Base-by-base conservation (phyloP, 345 rosid genomes). In the Populus pruinosa region DNA sequence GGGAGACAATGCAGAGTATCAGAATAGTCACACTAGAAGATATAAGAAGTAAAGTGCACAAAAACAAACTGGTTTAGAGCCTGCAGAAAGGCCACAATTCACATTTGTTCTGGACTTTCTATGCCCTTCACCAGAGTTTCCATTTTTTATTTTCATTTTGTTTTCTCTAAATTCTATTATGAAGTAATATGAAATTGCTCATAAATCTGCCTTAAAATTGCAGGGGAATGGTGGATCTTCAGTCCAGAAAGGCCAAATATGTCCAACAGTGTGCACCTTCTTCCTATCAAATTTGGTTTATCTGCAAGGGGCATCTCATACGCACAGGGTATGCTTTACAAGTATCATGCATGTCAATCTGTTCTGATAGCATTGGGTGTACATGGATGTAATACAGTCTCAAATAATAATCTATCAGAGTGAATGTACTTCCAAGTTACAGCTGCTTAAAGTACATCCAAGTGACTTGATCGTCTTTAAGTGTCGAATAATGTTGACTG, bases 241-340 rank as follows among this genome's bases (percentile, higher is more conserved):
- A 88, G 84, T 92, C 97, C 72, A 92, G 83, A 88, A 94, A 92
- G 88, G 96, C 96, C 70, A 82, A 84, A 62, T 85, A 23, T 33
- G 83, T 92, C 61, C 83, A 84, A 71, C 81, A 80, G 44, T 85
- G 86, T 50, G 97, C 97, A 67, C 92, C 98, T 71, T 50, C 73
- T 78, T 82, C 77, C 71, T 94, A 92, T 83, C 91, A 87, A 10
- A 88, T 92, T 80, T 88, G 85, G 93, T 92, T 94, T 84, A 79
- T 90, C 75, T 91, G 97, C 88, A 87, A 83, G 77, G 91, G 94
- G 25, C 75, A 73, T 71, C 88, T 87, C 33, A 87, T 91, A 63
- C 71, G 72, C 39, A 86, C 86, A 73, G 90, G 96, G 98, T 94
- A 80, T 74, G 31, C 12, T 73, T 76, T 38, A 39, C 50, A 11